Conservation (phyloP, 352 stramenopile species). For the Phytophthora nicotianae region DNA sequence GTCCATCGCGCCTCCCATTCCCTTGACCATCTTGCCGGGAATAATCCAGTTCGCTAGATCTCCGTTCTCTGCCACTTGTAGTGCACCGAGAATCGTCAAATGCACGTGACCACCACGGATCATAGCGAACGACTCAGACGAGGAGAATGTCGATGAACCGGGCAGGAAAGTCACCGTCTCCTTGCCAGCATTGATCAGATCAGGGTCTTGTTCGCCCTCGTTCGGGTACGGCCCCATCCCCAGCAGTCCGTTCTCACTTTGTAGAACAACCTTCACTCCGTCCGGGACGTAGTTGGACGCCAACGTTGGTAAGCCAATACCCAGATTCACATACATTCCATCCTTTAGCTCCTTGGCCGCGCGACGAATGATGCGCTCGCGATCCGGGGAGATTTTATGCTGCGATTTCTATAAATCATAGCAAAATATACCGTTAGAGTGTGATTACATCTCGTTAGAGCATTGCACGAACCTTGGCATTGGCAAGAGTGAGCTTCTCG, state of each 20-base stretch:
- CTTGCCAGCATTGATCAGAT: slow-evolving; percentile 98
- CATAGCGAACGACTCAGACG: slow-evolving; percentile 96
- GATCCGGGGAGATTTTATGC: slow-evolving; percentile 71
- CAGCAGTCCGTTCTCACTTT: slow-evolving; percentile 97
- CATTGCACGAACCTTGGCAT: slow-evolving; percentile 53
- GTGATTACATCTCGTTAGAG: too few species aligned
- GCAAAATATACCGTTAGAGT: background rate
- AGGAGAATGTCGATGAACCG: slow-evolving; percentile 94
- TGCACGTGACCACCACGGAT: slow-evolving; percentile 96
- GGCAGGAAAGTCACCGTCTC: slow-evolving; percentile 95
- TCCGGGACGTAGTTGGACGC: slow-evolving; percentile 95
- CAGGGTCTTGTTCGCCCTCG: slow-evolving; percentile 89
- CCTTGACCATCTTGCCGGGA: slow-evolving; percentile 96
- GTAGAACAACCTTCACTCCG: slow-evolving; percentile 94
- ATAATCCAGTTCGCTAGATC: slow-evolving; percentile 97
- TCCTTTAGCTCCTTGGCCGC: slow-evolving; percentile 89
- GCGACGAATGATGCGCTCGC: slow-evolving; percentile 94
- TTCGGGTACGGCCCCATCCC: slow-evolving; percentile 94
- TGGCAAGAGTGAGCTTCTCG: slow-evolving; percentile 91
- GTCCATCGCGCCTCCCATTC: slow-evolving; percentile 98
- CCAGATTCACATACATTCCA: slow-evolving; percentile 98
- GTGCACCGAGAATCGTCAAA: slow-evolving; percentile 95
- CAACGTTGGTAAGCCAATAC: slow-evolving; percentile 96
- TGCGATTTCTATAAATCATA: slow-evolving; percentile 41
- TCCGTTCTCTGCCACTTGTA: slow-evolving; percentile 93